Evolutionary conservation across 495 filamentous ascomycete species (phyloP), one percentile per base, ranked within the genome.

Genomic region (Aspergillus indologenus): DNA sequence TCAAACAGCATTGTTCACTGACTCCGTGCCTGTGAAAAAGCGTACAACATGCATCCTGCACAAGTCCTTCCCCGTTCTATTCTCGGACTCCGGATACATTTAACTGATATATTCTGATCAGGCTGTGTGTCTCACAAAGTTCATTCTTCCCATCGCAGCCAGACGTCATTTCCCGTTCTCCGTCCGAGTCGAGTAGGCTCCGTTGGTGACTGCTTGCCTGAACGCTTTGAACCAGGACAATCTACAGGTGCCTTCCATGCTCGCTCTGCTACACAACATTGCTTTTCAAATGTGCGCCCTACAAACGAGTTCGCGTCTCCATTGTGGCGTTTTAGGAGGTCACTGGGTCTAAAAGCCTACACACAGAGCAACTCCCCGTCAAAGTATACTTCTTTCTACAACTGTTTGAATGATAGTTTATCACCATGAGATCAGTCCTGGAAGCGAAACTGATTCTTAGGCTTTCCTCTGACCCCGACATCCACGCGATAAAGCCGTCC

Each of bases 401-500:
- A 50, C 7, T 24, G 8, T 15, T 24, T 20, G 4, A 15, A 17
- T 51, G 15, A 18, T 29, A 51, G 15, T 31, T 29, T 9, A 51
- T 20, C 23, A 51, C 1, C 22, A 17, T 26, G 47, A 14, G 47
- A 58, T 62, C 42, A 67, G 18, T 58, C 42, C 47, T 63, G 45
- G 34, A 74, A 62, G 22, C 64, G 71, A 62, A 88, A 88, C 65
- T 79, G 72, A 65, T 82, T 79, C 58, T 83, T 78, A 45, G 75
- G 72, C 64, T 85, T 46, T 14, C 88, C 87, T 62, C 70, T 75
- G 4, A 85, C 73, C 17, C 85, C 86, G 56, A 91, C 89, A 61
- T 91, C 80, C 24, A 90, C 81, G 62, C 69, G 79, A 67, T 87
- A 92, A 52, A 92, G 45, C 26, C 76, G 82, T 9, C 89, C 90